Base-by-base conservation (phyloP, 768 basidiomycete species). In the Exsudoporus frostii region DNA sequence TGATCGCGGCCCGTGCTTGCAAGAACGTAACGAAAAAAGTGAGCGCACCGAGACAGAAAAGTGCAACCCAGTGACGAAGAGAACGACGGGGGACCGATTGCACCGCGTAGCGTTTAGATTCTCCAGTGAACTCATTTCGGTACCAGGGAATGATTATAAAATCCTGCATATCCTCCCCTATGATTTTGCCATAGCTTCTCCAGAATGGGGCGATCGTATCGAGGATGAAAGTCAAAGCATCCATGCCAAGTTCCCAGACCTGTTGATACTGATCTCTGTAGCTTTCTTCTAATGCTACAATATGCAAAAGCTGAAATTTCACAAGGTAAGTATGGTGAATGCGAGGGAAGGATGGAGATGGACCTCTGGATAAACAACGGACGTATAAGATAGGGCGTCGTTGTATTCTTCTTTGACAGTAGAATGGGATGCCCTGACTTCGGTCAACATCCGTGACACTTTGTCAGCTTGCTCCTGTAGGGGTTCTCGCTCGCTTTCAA, bases 101-200 rank as follows among this genome's bases (percentile, higher is more conserved):
- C 59, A 91, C 81, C 7, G 73, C 75, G 61, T 89, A 90, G 59
- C 82, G 76, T 59, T 86, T 85, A 34, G 81, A 45, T 71, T 88
- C 86, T 30, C 89, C 89, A 0, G 89, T 90, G 64, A 90, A 91
- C 64, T 90, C 89, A 65, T 91, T 88, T 32, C 89, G 81, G 56
- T 91, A 91, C 61, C 88, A 78, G 7, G 89, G 89, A 53, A 91
- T 83, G 59, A 91, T 87, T 53, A 90, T 80, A 64, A 90, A 90
- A 56, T 89, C 87, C 43, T 84, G 83, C 40, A 88, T 77, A 60
- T 91, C 89, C 63, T 88, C 81, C 30, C 87, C 86, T 47, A 91
- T 89, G n/a, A 81, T 80, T 62, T 86, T 89, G 48, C 89, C 89
- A 55, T 90, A 89, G 32, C 79, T 87, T 56, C 88, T 76, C 89